Base-by-base conservation (phyloP, 352 stramenopile genomes). In the Phytophthora fragariaefolia region DNA sequence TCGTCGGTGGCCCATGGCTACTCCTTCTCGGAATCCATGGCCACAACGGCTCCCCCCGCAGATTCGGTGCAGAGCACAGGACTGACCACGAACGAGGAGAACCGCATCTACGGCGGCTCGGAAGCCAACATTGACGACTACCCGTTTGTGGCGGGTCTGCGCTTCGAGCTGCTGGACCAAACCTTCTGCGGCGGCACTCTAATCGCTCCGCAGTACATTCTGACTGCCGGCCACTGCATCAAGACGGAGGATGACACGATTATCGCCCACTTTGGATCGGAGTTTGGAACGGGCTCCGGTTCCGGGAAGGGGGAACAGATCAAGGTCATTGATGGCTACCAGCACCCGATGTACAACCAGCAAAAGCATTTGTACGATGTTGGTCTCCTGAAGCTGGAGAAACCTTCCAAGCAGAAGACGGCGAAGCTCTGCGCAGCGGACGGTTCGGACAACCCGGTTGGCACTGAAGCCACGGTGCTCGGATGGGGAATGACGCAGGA, bases 181-280 rank as follows among this genome's bases (percentile, higher is more conserved):
- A 85, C 70, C 0, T 90, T 80, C 60, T 93, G 84, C 52, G 82
- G 82, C 3, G 84, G 79, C 23, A 76, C 78, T 26, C 74, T 93
- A 4, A 85, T 93, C 38, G 70, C 70, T 13, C 52, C 79, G 24
- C 64, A 82, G 55, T 90, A 86, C 60, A 75, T 93, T 28, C 47
- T 90, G 53, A 93, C 82, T 32, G 84, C 84, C 1, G 84, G 78
- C 1, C 84, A 93, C 66, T 93, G 84, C 63, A 79, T 90, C 48
- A 84, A 84, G 69, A 75, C 62, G 15, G 27, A 78, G 10, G 20
- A 65, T 42, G 23, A 58, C 51, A 62, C 54, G 1, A 74, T 85
- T 48, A 85, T 81, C 57, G 82, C 67, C 32, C 51, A 62, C 6
- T 47, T 78, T 8, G 66, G 66, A 3, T 66, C 71, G 6, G 55